These are phyloP conservation scores for Larix sibirica DNA, from an alignment of 83 land plant species.

Conservation along the genomic window DNA sequence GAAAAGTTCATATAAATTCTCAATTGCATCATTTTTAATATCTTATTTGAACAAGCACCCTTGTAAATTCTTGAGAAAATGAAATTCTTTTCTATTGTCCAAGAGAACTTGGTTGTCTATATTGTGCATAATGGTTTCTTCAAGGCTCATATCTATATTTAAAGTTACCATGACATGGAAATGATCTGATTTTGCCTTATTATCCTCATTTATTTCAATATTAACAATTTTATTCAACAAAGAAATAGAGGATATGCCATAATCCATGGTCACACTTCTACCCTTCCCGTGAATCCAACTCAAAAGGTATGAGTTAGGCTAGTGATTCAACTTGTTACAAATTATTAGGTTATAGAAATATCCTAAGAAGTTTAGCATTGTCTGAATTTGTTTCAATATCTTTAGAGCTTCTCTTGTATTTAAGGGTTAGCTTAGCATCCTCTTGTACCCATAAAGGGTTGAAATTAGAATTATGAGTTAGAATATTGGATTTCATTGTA, in stretches of 20 bases:
- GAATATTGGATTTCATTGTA: not conserved
- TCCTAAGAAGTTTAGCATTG: not conserved
- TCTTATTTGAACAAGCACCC: not conserved
- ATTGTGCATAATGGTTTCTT: not conserved
- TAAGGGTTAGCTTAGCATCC: not conserved
- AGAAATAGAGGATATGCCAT: not conserved
- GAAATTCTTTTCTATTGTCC: not conserved
- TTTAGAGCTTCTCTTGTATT: not conserved
- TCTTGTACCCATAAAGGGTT: not conserved
- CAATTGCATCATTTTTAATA: not conserved
- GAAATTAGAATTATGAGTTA: not conserved
- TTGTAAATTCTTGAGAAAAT: not conserved
- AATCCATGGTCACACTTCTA: not conserved
- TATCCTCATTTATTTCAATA: not conserved
- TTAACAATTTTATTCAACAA: not conserved
- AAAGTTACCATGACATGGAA: not conserved
- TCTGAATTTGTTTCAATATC: not conserved
- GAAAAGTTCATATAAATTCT: not conserved
- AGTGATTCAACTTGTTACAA: not conserved
- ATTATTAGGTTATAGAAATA: not conserved
- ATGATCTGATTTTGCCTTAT: not conserved
- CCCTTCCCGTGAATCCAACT: not conserved
- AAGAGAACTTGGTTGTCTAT: not conserved
- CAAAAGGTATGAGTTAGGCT: not conserved
- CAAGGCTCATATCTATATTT: not conserved